Evolutionary conservation across 495 filamentous ascomycete genomes (phyloP), one percentile per base, ranked within the genome.

Genomic region (Hyaloscypha hepaticicola): DNA sequence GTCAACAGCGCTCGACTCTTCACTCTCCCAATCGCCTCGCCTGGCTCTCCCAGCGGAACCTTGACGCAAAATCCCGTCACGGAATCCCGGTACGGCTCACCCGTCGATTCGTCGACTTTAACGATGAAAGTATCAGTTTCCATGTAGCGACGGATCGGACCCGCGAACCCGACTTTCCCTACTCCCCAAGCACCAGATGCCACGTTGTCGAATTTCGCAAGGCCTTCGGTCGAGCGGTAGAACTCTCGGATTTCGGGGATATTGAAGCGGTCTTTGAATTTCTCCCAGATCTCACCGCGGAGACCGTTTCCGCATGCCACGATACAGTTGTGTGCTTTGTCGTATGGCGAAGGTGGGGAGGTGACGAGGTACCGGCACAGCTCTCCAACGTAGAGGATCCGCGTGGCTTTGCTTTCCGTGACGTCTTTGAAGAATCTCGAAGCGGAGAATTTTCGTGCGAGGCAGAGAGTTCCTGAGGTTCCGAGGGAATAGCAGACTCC

Each of bases 401-500:
- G 66, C 7, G 75, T 76, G 1, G 76, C 75, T 1, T 64, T 28
- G 16, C 62, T 69, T 9, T 66, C 66, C 1, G 61, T 55, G 0
- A 77, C 73, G 49, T 78, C 76, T 56, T 73, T 68, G 69, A 68
- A 78, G 71, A 78, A 78, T 1, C 69, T 67, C 11, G 66, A 66
- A 0, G 70, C 55, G n/a, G 68, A 71, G 67, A 74, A 74, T 60
- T 69, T 70, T 1, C 69, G 59, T 29, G 78, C 72, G 1, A 83
- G 70, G 59, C 80, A 83, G 27, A 83, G 64, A 0, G 79, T 81
- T 7, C 76, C 75, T 4, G 74, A 73, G 19, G 70, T 77, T 3
- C 80, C 79, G 7, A 82, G 58, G 3, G 74, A 72, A 58, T 78
- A 77, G 57, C 75, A 79, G 7, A 82, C 5, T 1, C 63, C 61